These are phyloP conservation scores for Saprolegnia parasitica DNA, from an alignment of 352 stramenopile genomes.

Conservation along the genomic window DNA sequence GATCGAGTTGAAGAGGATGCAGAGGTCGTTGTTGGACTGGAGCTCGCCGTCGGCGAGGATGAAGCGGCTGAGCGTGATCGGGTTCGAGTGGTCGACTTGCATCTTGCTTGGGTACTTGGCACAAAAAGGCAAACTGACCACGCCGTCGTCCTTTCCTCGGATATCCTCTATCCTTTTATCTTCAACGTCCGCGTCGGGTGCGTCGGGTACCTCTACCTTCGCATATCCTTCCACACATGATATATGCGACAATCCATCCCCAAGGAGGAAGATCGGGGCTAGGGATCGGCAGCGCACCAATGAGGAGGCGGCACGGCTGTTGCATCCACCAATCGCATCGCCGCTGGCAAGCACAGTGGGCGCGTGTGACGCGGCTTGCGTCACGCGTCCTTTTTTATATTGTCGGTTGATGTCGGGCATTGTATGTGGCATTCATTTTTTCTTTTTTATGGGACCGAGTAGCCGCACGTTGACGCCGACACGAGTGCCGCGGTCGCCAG, in stretches of 20 bases:
- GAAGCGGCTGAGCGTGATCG: conserved; percentile 92
- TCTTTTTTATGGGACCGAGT: not conserved
- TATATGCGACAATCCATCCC: not conserved
- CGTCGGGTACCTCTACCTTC: not conserved
- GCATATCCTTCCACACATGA: not conserved
- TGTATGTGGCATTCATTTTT: too few relatives aligned
- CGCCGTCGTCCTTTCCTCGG: not conserved
- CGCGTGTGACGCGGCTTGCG: not conserved
- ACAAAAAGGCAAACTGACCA: conserved; percentile 6
- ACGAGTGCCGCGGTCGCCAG: too few relatives aligned
- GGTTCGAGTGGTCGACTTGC: conserved; percentile 71
- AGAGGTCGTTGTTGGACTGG: conserved; percentile 90
- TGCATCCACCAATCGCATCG: conserved; percentile 3
- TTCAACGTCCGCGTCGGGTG: not conserved
- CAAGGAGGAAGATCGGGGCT: not conserved
- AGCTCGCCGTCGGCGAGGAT: conserved; percentile 90
- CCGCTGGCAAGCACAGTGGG: not conserved
- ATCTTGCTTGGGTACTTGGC: not conserved
- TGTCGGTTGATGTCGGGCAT: not conserved
- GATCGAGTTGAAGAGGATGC: conserved; percentile 95
- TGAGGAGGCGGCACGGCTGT: not conserved
- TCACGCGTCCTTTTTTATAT: not conserved
- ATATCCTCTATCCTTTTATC: conserved; percentile 6
- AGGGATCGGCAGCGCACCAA: conserved; percentile 6
- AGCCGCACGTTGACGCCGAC: too few relatives aligned